Evolutionary conservation across 345 rosid species (phyloP), one percentile per base, ranked within the genome.

Genomic region (Tarenaya hassleriana): DNA sequence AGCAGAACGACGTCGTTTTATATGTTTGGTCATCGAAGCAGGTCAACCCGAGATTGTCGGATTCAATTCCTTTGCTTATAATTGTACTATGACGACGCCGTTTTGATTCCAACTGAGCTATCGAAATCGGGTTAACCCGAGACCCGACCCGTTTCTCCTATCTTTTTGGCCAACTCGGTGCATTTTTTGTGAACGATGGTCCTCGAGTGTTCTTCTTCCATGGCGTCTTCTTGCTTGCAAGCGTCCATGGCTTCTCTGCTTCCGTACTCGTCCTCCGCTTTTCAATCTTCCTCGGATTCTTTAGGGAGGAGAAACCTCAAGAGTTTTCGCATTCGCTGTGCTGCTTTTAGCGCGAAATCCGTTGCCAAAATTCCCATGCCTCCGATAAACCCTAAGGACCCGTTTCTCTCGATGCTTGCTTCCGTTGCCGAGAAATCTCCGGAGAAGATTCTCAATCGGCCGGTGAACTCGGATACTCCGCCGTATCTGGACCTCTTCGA

Each of bases 401-500:
- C 87, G 3, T 87, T 87, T 47, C 76, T 86, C 4, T 60, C 78
- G 8, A 78, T 59, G 33, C 78, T 87, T 31, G 81, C 95, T 34
- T 67, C 83, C 7, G 72, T 67, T 10, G 87, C 94, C 7, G 75
- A 82, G 21, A 67, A 49, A 15, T 78, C 94, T 0, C 84, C 94
- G 1, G 91, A 79, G 27, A 50, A 51, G 19, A 63, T 83, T 42
- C 57, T 76, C 12, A 76, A 71, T 37, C 75, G 77, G 18, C 78
- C 84, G 18, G 66, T 54, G 0, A 64, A 69, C 52, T 7, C 88
- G 7, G 79, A 75, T 58, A 24, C 70, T 40, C 94, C 75, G 16
- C 97, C 97, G 24, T 90, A 52, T 55, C 69, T 84, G 19, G 91
- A 86, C 72, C 61, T 90, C 66, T 80, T 81, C 33, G 88, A 79